phyloP scores from a whole-genome alignment of 768 basidiomycete species.

The Suillus placidus region DNA sequence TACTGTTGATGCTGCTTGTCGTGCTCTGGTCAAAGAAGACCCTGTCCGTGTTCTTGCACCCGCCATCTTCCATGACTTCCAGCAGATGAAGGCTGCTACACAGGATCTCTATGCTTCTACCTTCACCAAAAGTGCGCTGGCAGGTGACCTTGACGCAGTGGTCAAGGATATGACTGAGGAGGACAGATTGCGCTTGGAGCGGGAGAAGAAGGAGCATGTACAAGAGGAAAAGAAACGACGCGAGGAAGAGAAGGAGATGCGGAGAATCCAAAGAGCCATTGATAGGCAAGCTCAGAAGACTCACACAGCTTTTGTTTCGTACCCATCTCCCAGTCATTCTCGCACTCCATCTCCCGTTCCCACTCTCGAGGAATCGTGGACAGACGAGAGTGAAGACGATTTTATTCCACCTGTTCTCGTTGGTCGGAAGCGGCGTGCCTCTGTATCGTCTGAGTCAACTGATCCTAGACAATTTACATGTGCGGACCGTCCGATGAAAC shows the following conservation, averaged over 20 bases:
- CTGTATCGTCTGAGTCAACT: background rate
- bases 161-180: constrained; percentile 33
- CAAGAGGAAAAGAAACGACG: background rate
- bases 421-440: constrained; percentile 25
- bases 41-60: constrained; percentile 12
- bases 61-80: constrained; percentile 26
- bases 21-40: constrained; percentile 27
- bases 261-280: constrained; percentile 1
- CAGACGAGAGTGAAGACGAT: constrained; percentile 20
- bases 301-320: constrained; percentile 1
- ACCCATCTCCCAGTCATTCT: constrained; percentile 23
- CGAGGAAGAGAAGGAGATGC: constrained; percentile 12
- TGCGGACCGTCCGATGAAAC: constrained; percentile 21
- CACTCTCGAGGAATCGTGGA: constrained; percentile 8
- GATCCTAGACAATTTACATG: background rate
- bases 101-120: constrained; percentile 33
- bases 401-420: constrained; percentile 17
- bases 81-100: constrained; percentile 30
- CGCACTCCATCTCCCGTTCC: constrained; percentile 14
- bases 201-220: constrained; percentile 20
- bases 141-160: constrained; percentile 29
- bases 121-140: constrained; percentile 31
- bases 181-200: background rate
- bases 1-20: constrained; percentile 29
- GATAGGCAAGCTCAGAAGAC: constrained; percentile 2